Conservation (phyloP, 2,329 filamentous ascomycete genomes). For the Alternaria sp. region DNA sequence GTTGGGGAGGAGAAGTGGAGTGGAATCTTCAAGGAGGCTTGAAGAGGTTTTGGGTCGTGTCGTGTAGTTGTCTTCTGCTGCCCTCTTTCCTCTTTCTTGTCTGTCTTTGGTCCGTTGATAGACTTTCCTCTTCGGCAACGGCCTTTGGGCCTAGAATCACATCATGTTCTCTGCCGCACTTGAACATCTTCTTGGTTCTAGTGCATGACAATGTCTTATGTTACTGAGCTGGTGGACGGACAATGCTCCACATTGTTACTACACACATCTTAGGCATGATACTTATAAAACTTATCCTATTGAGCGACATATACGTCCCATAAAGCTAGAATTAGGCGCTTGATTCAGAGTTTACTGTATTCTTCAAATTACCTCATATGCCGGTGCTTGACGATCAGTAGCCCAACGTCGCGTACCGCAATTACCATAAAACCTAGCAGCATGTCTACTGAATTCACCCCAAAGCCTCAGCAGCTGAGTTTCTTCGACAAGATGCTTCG, state of each 20-base stretch:
- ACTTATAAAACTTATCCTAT: neutral
- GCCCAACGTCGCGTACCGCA: neutral
- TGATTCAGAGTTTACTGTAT: neutral
- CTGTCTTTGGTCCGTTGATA: neutral
- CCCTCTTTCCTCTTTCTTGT: neutral
- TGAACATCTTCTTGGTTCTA: neutral
- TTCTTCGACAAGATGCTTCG: neutral
- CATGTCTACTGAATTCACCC: neutral
- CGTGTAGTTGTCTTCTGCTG: neutral
- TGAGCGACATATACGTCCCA: neutral
- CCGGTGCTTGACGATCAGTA: neutral
- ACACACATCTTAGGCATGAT: neutral
- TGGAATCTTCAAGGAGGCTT: neutral
- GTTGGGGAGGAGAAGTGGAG: neutral
- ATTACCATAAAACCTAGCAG: neutral
- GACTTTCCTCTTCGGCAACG: neutral
- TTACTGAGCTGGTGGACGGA: neutral
- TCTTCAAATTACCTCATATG: neutral
- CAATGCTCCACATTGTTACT: neutral
- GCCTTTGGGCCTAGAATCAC: neutral
- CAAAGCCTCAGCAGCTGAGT: neutral
- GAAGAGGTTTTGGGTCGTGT: neutral
- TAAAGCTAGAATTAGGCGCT: neutral
- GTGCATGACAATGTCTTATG: neutral
- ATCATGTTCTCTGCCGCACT: neutral